A percentile compares a stretch with the other conserved stretches of the same genome.
phyloP scores from a whole-genome alignment of 768 basidiomycete species.

The Podaxis rugospora region DNA sequence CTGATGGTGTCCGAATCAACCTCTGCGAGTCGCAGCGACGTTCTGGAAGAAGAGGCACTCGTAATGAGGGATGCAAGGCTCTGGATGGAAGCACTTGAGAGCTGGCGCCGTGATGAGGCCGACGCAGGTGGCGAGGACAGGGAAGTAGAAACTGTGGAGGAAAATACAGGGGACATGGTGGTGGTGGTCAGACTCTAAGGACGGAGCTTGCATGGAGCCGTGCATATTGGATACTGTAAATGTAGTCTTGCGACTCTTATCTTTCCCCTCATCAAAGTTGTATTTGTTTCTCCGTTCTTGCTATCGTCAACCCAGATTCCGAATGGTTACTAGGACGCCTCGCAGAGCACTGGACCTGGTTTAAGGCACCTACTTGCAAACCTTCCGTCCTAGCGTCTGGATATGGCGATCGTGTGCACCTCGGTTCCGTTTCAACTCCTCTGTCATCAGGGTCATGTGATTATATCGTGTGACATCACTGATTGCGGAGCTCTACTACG shows the following conservation, averaged over 20 bases:
- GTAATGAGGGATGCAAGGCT: constrained; percentile 26
- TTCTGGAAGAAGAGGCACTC: constrained; percentile 26
- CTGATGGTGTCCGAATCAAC: constrained; percentile 38
- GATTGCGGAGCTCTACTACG: too few relatives aligned
- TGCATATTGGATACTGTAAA: not conserved
- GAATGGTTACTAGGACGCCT: too few relatives aligned
- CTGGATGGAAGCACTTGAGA: constrained; percentile 31
- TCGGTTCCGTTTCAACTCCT: too few relatives aligned
- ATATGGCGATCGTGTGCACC: too few relatives aligned
- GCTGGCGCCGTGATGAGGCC: constrained; percentile 16
- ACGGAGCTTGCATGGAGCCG: not conserved
- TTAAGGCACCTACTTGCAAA: too few relatives aligned
- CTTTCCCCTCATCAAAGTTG: not conserved
- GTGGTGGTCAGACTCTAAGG: constrained; percentile 15
- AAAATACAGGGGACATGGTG: constrained; percentile 9
- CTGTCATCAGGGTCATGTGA: too few relatives aligned
- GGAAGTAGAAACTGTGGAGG: not conserved
- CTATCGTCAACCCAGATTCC: not conserved
- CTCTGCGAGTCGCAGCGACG: constrained; percentile 32
- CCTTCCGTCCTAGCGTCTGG: too few relatives aligned
- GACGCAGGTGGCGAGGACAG: constrained; percentile 7
- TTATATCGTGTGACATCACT: too few relatives aligned
- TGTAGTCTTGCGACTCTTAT: not conserved
- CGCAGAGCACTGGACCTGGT: too few relatives aligned
- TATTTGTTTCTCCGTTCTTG: not conserved